These are phyloP conservation scores for Trichoderma oligosporum DNA, from an alignment of 2,329 filamentous ascomycete species.

Conservation along the genomic window DNA sequence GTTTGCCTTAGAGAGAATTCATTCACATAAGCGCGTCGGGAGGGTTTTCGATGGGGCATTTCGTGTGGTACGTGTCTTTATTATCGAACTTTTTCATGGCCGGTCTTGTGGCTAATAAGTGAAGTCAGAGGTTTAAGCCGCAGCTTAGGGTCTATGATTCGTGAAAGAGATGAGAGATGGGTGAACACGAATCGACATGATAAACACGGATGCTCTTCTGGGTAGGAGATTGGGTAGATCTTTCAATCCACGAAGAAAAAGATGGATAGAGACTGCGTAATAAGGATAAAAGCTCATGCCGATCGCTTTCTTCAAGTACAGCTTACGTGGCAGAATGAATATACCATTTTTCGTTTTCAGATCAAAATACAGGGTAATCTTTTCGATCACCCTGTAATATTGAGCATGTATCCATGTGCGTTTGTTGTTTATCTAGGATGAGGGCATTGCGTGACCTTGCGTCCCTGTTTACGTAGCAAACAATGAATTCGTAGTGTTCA, in stretches of 20 bases:
- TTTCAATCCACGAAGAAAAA: too few relatives aligned
- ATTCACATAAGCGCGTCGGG: slow-evolving; percentile 65
- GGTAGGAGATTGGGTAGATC: too few relatives aligned
- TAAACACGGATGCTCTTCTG: too few relatives aligned
- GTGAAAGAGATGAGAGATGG: background rate
- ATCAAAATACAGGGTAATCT: background rate
- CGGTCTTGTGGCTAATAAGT: slow-evolving; percentile 52
- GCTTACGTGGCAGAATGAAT: slow-evolving; percentile 10
- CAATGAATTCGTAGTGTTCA: too few relatives aligned
- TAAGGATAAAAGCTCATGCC: too few relatives aligned
- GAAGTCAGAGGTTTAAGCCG: background rate
- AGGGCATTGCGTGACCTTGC: background rate
- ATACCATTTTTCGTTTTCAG: background rate
- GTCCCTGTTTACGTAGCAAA: background rate
- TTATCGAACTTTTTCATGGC: slow-evolving; percentile 65
- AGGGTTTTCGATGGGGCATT: slow-evolving; percentile 58
- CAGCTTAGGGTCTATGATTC: background rate
- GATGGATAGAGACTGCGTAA: too few relatives aligned
- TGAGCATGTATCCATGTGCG: background rate
- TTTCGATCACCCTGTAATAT: background rate
- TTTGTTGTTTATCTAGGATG: too few relatives aligned
- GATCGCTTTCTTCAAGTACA: background rate
- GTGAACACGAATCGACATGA: too few relatives aligned
- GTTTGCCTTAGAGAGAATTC: slow-evolving; percentile 59
- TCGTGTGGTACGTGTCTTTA: slow-evolving; percentile 69